These are phyloP conservation scores for Silene noctiflora DNA, from an alignment of 179 eudicot genomes.

Conservation along the genomic window DNA sequence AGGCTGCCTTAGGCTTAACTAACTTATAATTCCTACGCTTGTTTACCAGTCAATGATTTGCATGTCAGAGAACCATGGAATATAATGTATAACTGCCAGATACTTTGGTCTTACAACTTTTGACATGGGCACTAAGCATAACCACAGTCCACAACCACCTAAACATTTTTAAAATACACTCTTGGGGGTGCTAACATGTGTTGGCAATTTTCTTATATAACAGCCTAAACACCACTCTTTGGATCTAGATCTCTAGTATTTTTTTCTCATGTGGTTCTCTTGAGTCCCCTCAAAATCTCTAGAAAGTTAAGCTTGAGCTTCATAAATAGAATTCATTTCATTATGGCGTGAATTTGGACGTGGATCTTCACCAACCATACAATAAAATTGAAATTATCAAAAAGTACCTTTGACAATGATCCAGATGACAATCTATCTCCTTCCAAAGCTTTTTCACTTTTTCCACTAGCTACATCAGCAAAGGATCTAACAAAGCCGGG, in stretches of 20 bases:
- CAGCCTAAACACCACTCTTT: neutral
- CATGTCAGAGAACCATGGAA: neutral
- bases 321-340: neutral
- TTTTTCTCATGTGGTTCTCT: neutral
- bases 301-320: neutral
- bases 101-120: neutral
- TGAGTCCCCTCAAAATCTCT: neutral
- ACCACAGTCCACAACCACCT: neutral
- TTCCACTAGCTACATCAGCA: constrained; percentile 50
- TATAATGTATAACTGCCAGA: neutral
- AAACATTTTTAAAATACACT: neutral
- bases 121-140: neutral
- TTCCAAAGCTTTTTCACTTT: constrained; percentile 45
- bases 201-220: neutral
- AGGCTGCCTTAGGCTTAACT: neutral
- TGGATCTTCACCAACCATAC: neutral
- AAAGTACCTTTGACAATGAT: constrained; percentile 45
- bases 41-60: neutral
- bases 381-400: neutral
- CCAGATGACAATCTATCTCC: constrained; percentile 39
- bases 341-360: neutral
- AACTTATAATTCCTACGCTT: neutral
- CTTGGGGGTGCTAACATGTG: neutral
- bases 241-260: neutral
- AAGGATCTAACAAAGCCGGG: constrained; percentile 48